Base-by-base conservation (phyloP, 1,284 basidiomycete species). In the Fereydounia khargensis region DNA sequence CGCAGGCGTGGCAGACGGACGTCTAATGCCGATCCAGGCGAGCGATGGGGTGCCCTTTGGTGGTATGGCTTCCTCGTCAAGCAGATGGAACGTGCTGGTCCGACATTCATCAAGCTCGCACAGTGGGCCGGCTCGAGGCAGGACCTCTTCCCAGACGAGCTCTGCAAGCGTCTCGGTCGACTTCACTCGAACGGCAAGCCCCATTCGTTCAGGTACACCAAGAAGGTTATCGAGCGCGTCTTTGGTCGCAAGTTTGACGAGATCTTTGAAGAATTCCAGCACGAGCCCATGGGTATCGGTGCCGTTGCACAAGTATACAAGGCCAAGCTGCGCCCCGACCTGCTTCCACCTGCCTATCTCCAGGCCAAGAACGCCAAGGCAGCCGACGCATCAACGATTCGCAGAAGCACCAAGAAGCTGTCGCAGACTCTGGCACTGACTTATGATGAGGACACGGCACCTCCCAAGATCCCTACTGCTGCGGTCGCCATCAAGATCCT, bases 61-160 rank as follows among this genome's bases (percentile, higher is more conserved):
- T 99, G 95, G 95, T 98, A 96, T 76, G 82, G 82, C 16, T 83
- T 91, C 51, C 80, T 99, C 7, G 91, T 94, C 13, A 79, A 80
- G 43, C 87, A 87, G 74, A 97, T 98, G 92, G 86, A 94, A 77
- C 80, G 84, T 9, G 94, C 94, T 5, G 95, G 95, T 1, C 95
- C 95, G 3, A 95, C 91, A 0, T 98, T 98, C 75, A 91, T 91
- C 78, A 99, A 99, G 88, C 83, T 98, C 39, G 89, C 90, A 1
- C 95, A 99, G 82, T 99, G 95, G 95, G 95, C 95, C 1, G 95
- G 88, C 5, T 92, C 91, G 21, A 83, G 95, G 42, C 86, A 87
- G 35, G 95, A 99, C 76, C 80, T 99, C 5, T 98, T 99, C 78
- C 90, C 95, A 1, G 81, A 86, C n/a, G 78, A 84, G n/a, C 83